phyloP scores from a whole-genome alignment of 2,329 filamentous ascomycete genomes.

The Waltergamsia citrina region DNA sequence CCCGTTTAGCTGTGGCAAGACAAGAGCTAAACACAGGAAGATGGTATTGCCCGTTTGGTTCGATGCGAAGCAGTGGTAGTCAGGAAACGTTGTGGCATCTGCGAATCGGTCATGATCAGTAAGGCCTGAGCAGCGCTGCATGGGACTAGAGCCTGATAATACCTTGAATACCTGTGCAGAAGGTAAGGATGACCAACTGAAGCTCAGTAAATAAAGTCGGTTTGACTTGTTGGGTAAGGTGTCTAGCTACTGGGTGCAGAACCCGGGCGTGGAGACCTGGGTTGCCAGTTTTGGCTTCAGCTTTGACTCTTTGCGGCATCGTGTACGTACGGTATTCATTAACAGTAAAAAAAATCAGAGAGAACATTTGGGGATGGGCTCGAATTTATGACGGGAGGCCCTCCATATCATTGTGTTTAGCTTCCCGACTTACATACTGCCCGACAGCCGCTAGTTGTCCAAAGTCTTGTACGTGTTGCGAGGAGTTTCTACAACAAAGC shows the following conservation, averaged over 20 bases:
- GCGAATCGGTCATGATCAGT: background rate
- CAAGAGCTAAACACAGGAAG: conserved; percentile 43
- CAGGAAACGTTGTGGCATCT: conserved; percentile 51
- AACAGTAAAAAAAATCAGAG: no score
- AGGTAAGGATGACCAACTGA: conserved; percentile 35
- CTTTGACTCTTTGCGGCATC: no score
- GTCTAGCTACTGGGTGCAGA: conserved; percentile 5
- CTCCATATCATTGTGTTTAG: no score
- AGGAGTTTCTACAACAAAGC: no score
- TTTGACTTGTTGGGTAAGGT: conserved; percentile 20
- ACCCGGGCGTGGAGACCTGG: no score
- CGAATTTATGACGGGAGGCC: no score
- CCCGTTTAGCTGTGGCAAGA: conserved; percentile 34
- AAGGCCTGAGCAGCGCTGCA: no score
- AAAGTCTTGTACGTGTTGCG: no score
- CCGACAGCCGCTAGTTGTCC: no score
- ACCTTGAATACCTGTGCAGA: conserved; percentile 43
- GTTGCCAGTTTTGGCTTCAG: background rate
- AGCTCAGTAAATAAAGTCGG: conserved; percentile 31
- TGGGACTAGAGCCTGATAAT: background rate
- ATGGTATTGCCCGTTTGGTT: conserved; percentile 60
- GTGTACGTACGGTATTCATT: no score
- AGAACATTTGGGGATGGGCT: no score
- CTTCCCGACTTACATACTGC: no score
- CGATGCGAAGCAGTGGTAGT: conserved; percentile 53